Evolutionary conservation across 78 protist genomes (phyloP).

Genomic region (Dictyostelium capitatum): DNA sequence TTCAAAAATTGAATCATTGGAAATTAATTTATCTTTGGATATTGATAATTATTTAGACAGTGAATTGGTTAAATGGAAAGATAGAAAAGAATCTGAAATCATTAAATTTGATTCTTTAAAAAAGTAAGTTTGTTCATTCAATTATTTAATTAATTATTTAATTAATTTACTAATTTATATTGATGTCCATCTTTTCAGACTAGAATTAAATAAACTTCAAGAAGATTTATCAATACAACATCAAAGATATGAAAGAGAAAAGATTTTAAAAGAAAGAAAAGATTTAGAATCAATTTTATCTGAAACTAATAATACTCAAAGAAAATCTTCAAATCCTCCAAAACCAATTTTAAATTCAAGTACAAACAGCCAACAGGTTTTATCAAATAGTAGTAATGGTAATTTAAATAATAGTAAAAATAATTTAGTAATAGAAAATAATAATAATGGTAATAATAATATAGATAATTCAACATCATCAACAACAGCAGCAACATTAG

Average conservation of each 20-base stretch:
- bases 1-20: slow-evolving; percentile 60
- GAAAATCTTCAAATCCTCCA: slow-evolving; percentile 19
- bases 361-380: no score
- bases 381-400: not conserved
- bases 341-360: not conserved
- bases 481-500: not conserved
- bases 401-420: slow-evolving; percentile 2
- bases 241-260: slow-evolving; percentile 59
- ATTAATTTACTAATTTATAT: not conserved
- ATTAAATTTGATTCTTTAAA: slow-evolving; percentile 29
- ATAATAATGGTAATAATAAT: not conserved
- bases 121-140: slow-evolving; percentile 1
- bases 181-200: not conserved
- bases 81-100: slow-evolving; percentile 35
- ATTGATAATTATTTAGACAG: slow-evolving; percentile 59
- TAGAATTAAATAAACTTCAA: slow-evolving; percentile 40
- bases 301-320: not conserved
- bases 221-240: slow-evolving; percentile 43
- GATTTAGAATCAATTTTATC: not conserved
- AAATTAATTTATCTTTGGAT: slow-evolving; percentile 48
- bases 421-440: not conserved
- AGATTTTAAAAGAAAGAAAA: slow-evolving; percentile 34
- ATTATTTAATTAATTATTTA: no score
- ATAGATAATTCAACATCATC: not conserved
- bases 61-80: slow-evolving; percentile 49